A percentile compares a stretch with the other conserved stretches of the same genome.
phyloP scores from a whole-genome alignment of 2,329 filamentous ascomycete species.

The Beauveria medogensis region DNA sequence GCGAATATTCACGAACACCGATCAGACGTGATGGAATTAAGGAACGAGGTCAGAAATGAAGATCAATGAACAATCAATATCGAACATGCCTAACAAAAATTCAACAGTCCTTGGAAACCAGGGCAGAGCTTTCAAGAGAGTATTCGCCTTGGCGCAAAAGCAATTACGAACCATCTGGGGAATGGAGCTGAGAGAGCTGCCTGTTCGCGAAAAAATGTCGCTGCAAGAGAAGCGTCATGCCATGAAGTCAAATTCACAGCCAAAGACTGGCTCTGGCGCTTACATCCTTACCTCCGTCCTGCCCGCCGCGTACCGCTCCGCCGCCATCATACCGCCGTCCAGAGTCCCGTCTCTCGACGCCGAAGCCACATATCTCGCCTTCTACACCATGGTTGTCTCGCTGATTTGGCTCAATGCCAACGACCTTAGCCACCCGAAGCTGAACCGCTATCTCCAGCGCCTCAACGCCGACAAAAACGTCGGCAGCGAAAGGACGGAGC shows the following conservation, averaged over 20 bases:
- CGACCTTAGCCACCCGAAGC: conserved; percentile 65
- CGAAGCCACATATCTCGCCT: conserved; percentile 71
- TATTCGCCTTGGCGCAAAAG: conserved; percentile 71
- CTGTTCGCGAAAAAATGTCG: conserved; percentile 71
- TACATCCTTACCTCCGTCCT: conserved; percentile 74
- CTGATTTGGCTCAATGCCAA: conserved; percentile 70
- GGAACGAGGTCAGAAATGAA: conserved; percentile 44
- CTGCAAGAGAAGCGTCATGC: conserved; percentile 70
- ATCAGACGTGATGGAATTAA: conserved; percentile 56
- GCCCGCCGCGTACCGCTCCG: conserved; percentile 57
- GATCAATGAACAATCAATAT: conserved; percentile 6
- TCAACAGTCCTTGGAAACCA: conserved; percentile 62
- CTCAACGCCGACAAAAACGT: conserved; percentile 70
- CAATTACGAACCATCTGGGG: conserved; percentile 68
- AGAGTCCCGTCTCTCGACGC: conserved; percentile 54
- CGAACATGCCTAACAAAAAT: background rate
- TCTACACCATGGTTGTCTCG: conserved; percentile 74
- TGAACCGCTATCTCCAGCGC: conserved; percentile 66
- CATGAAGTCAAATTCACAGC: conserved; percentile 42
- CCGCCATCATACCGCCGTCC: conserved; percentile 60
- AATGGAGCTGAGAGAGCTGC: conserved; percentile 86
- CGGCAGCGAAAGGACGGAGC: conserved; percentile 67
- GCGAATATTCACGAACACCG: conserved; percentile 53
- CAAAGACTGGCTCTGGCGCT: conserved; percentile 52
- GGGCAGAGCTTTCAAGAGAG: conserved; percentile 60